These are phyloP conservation scores for Monosporascus sp. DNA, from an alignment of 2,329 filamentous ascomycete genomes.

Conservation along the genomic window DNA sequence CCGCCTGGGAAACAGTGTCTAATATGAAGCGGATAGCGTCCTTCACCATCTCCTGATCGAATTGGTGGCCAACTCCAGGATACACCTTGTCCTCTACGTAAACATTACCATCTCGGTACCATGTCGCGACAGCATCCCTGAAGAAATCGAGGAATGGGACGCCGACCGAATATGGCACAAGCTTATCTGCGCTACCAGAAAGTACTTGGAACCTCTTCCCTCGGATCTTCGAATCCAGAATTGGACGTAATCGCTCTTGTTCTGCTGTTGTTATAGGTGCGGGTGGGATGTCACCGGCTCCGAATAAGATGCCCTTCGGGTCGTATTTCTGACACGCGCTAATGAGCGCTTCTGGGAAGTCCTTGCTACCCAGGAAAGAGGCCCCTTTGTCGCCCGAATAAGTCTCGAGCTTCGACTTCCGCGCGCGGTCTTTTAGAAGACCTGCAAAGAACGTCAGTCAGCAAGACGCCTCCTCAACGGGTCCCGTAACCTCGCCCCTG, in stretches of 20 bases:
- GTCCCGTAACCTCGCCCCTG: neutral
- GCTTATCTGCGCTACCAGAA: constrained; percentile 61
- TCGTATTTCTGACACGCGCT: constrained; percentile 61
- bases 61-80: constrained; percentile 63
- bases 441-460: constrained; percentile 25
- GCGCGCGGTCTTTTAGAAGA: constrained; percentile 74
- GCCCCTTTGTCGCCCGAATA: constrained; percentile 54
- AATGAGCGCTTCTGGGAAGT: constrained; percentile 70
- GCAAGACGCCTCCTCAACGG: neutral
- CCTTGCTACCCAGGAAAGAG: constrained; percentile 67
- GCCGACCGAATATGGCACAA: constrained; percentile 63
- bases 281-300: constrained; percentile 34
- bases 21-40: constrained; percentile 62
- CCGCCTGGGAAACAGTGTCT: constrained; percentile 34
- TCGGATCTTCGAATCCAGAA: constrained; percentile 45
- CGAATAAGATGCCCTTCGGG: constrained; percentile 69
- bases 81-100: constrained; percentile 63
- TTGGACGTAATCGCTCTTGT: constrained; percentile 35
- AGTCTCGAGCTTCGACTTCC: constrained; percentile 58
- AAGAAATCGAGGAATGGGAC: constrained; percentile 59
- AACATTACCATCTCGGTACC: constrained; percentile 51
- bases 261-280: constrained; percentile 28
- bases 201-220: constrained; percentile 63
- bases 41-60: constrained; percentile 59
- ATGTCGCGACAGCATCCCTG: constrained; percentile 46